Evolutionary conservation across 2,329 filamentous ascomycete genomes (phyloP).

Genomic region (Cytospora schulzeri): DNA sequence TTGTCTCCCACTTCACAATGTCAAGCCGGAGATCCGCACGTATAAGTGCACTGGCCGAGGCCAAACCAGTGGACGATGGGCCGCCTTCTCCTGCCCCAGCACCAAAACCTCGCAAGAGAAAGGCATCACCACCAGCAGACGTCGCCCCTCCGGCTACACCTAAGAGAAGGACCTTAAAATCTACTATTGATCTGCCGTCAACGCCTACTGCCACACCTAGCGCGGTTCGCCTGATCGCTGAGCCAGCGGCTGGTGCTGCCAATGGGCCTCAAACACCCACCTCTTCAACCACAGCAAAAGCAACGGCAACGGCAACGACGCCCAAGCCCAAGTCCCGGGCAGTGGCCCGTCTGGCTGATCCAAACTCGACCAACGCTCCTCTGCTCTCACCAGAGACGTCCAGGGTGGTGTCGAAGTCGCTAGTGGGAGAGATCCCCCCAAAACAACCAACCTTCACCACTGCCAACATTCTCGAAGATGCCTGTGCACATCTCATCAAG

Average conservation of each 20-base stretch:
- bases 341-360: constrained; percentile 61
- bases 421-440: constrained; percentile 10
- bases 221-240: constrained; percentile 44
- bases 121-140: constrained; percentile 28
- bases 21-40: constrained; percentile 42
- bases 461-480: constrained; percentile 72
- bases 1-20: constrained; percentile 30
- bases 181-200: constrained; percentile 20
- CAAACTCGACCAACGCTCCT: constrained; percentile 67
- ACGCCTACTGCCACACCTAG: constrained; percentile 51
- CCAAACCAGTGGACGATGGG: constrained; percentile 17
- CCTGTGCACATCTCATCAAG: constrained; percentile 71
- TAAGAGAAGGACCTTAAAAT: constrained; percentile 33
- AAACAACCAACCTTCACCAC: constrained; percentile 52
- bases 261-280: constrained; percentile 7
- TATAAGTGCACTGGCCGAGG: constrained; percentile 39
- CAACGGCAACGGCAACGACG: constrained; percentile 27
- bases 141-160: constrained; percentile 34
- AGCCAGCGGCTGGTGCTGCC: constrained; percentile 31
- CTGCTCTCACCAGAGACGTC: constrained; percentile 73
- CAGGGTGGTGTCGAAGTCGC: constrained; percentile 45
- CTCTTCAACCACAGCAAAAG: constrained; percentile 16
- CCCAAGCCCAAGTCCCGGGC: constrained; percentile 43
- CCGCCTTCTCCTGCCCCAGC: constrained; percentile 26
- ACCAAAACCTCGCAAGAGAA: constrained; percentile 35